Conservation (phyloP, 2,329 filamentous ascomycete genomes). For the Xylaria sp. region DNA sequence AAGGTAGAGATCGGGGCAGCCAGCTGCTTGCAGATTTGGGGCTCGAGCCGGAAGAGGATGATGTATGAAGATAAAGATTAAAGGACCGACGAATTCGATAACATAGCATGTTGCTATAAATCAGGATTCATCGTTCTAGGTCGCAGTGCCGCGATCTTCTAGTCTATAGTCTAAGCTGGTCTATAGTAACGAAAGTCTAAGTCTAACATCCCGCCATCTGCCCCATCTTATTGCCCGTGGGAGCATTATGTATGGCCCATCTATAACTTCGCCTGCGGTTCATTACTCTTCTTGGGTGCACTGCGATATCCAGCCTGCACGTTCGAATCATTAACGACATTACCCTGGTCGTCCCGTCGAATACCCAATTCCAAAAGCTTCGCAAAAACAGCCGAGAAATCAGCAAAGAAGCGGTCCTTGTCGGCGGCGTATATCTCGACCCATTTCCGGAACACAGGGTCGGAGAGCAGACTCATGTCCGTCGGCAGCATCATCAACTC, state of each 20-base stretch:
- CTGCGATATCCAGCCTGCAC: conserved; percentile 55
- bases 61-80: neutral
- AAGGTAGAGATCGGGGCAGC: conserved; percentile 35
- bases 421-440: conserved; percentile 69
- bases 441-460: conserved; percentile 63
- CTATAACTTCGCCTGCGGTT: conserved; percentile 52
- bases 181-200: conserved; percentile 21
- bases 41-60: conserved; percentile 19
- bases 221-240: conserved; percentile 12
- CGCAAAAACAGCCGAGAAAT: conserved; percentile 67
- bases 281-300: conserved; percentile 49
- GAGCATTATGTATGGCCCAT: neutral
- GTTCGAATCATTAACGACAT: conserved; percentile 66
- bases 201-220: conserved; percentile 18
- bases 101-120: neutral
- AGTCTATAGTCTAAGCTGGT: conserved; percentile 31
- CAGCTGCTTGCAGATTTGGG: conserved; percentile 32
- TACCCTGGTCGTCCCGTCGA: conserved; percentile 61
- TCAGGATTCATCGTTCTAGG: neutral
- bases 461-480: conserved; percentile 67
- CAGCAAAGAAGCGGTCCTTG: conserved; percentile 69
- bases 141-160: conserved; percentile 8
- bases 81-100: neutral
- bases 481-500: conserved; percentile 75
- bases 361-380: conserved; percentile 72